Base-by-base conservation (phyloP, 2,329 filamentous ascomycete species). In the Xylaria sp. region DNA sequence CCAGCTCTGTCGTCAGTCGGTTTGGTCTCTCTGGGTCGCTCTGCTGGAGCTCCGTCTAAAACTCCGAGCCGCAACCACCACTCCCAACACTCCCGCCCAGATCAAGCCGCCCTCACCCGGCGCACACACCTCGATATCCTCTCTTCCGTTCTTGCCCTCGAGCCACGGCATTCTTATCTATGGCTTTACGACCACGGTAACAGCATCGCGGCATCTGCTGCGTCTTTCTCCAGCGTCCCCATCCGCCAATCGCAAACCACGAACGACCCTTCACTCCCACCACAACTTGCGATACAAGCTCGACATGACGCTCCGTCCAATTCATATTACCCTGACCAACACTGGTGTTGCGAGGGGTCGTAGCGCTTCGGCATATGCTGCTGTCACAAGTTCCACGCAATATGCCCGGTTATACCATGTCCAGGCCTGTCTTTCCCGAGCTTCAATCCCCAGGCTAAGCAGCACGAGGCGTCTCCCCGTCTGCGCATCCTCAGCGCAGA, bases 161-260 rank as follows among this genome's bases (percentile, higher is more conserved):
- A 28, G 39, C 41, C 46, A 51, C 43, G 20, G 7, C 5, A 18
- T 20, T 25, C 15, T 59, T 41, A 15, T 68, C 60, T 48, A 79
- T 79, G 77, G 77, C 76, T 75, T 66, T 61, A 57, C 68, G 65
- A 62, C 58, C 59, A 58, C 74, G 70, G 66, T 78, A 74, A 75
- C 71, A 73, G 39, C 55, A 73, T 67, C 70, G 72, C 76, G 71
- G 75, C 77, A 70, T 74, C 70, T 69, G 75, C 74, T 76, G 74
- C 74, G 68, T 55, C 65, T 67, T 39, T 65, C 66, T 66, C 33
- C 65, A 70, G 57, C 58, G 31, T 28, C 41, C 28, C 8, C 20
- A 7, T 55, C 31, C n/a, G 39, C 62, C 57, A 62, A 51, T 60
- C 33, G 33, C 60, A 52, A 41, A 43, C 59, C 54, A 25, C 49